Percentiles rank a stretch among this genome's conserved stretches.
These are phyloP conservation scores for Fusarium humuli DNA, from an alignment of 2,329 filamentous ascomycete species.

Conservation along the genomic window DNA sequence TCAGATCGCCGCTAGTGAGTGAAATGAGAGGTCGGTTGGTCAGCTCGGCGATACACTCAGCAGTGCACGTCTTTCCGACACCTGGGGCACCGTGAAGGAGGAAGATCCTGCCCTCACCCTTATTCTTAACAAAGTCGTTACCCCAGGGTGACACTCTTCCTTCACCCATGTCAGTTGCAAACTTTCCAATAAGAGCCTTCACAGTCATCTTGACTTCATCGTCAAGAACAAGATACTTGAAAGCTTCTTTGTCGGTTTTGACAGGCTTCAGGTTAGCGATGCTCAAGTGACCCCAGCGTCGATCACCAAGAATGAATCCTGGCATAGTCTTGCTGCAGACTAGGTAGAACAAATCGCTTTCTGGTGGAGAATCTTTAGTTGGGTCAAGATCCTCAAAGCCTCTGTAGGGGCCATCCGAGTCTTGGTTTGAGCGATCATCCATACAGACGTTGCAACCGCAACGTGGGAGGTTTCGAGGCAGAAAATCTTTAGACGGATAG, in stretches of 20 bases:
- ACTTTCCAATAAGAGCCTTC: conserved; percentile 61
- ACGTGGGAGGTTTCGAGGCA: conserved; percentile 56
- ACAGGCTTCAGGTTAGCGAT: conserved; percentile 55
- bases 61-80: conserved; percentile 69
- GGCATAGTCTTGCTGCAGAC: conserved; percentile 58
- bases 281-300: conserved; percentile 59
- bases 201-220: conserved; percentile 61
- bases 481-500: conserved; percentile 48
- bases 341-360: conserved; percentile 58
- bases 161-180: conserved; percentile 52
- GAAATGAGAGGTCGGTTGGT: conserved; percentile 63
- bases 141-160: conserved; percentile 59
- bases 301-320: conserved; percentile 59
- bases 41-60: conserved; percentile 65
- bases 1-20: conserved; percentile 63
- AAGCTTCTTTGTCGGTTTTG: conserved; percentile 59
- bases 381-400: conserved; percentile 58
- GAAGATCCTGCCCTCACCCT: conserved; percentile 63
- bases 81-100: conserved; percentile 65
- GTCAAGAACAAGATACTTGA: conserved; percentile 63
- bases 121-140: conserved; percentile 62
- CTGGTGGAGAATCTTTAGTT: conserved; percentile 50
- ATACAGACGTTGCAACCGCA: conserved; percentile 57
- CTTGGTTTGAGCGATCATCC: conserved; percentile 28
- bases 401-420: conserved; percentile 50